Evolutionary conservation across 2,329 filamentous ascomycete species (phyloP), one percentile per base, ranked within the genome.

Genomic region (Didymosphaeria variabile): DNA sequence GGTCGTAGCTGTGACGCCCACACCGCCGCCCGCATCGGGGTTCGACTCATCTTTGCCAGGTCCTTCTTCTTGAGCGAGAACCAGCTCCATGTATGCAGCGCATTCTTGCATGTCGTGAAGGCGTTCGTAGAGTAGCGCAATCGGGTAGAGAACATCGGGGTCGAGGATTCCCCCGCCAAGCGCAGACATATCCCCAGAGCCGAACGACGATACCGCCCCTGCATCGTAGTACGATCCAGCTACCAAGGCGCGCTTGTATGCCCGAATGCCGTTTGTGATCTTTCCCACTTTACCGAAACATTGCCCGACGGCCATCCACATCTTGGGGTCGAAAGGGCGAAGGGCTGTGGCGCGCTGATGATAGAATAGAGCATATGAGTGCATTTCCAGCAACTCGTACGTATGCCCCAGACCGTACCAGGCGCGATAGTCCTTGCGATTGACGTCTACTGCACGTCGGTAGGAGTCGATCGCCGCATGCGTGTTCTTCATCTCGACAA

Each of bases 361-460:
- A 80, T 99, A 99, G 86, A 95, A 98, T 0, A 99, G 82, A 0
- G 94, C 94, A 77, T 99, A 99, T 46, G 94, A 93, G 74, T 97
- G 92, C 93, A 97, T 97, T 79, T 99, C 95, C 9, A 99, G 86
- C 68, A 99, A 91, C 78, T 99, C 95, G 73, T 99, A 99, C 1
- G 95, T 96, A 77, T 98, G 94, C 0, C 95, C 95, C 0, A 99
- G 84, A 36, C 95, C 95, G 75, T 99, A 98, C 95, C 95, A 99
- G 4, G 95, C 95, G 59, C 95, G 91, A 77, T 98, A 98, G 77
- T 99, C 95, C 70, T 95, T 92, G 36, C 94, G 88, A 73, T 99
- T 98, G 68, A 95, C 92, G 72, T 99, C 95, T 1, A 99, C 94
- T 1, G 95, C 95, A 45, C 95, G 90, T 1, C 95, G 89, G 74